Evolutionary conservation across 73 alveolate genomes (phyloP), one percentile per base, ranked within the genome.

Genomic region (Durusdinium trenchii): DNA sequence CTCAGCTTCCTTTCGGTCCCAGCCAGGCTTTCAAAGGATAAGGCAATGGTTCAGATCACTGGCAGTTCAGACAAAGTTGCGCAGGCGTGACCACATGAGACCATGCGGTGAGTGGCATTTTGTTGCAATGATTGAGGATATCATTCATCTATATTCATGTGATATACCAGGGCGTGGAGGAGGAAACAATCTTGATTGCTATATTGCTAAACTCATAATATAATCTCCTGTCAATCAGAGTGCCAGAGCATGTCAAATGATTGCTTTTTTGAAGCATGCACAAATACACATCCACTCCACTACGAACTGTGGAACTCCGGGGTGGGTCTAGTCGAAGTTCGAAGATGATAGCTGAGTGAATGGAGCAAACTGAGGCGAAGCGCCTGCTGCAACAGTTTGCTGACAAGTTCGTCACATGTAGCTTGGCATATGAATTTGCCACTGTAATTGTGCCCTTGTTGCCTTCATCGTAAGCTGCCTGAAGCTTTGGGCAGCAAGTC

Each of bases 391-490:
- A 90, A 73, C 96, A 90, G 86, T 90, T 90, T 32, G 87, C 96
- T 12, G 96, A 90, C 86, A 90, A 47, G 96, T 90, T 90, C 73
- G 96, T 90, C 71, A 90, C 96, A 26, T 90, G 96, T 47, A 38
- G 43, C 71, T 52, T 47, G 83, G 20, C 45, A 14, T 1, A 0
- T 14, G 12, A 12, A 57, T 30, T 35, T 23, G 32, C 10, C 9
- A 1, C 43, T 69, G 18, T 69, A 35, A 30, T 38, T 69, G 43
- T 23, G 30, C 30, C 73, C 1, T 60, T 60, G 18, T 60, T 60
- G 73, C n/a, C 73, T 23, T 60, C n/a, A n/a, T 1, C 4, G 73
- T 60, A 23, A 2, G 18, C 30, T n/a, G n/a, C 30, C 30, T 60
- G 73, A 60, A 60, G 73, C 30, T 60, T 60, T 60, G n/a, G 18